Base-by-base conservation (phyloP, 2,329 filamentous ascomycete species). In the Aspergillus tubingensis region DNA sequence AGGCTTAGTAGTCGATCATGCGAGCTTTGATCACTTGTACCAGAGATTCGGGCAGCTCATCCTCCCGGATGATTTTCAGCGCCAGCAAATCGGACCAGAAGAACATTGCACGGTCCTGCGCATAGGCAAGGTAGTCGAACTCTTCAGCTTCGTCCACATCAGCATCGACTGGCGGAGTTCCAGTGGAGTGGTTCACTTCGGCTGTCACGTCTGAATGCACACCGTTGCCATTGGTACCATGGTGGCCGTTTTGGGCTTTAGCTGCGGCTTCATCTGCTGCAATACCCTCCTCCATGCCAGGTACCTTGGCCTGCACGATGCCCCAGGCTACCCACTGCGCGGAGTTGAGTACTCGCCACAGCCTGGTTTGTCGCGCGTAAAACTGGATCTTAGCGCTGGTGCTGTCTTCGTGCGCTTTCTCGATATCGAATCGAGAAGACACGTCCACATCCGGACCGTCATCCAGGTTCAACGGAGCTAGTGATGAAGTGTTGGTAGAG, bases 291-390 rank as follows among this genome's bases (percentile, higher is more conserved):
- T 89, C 86, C 73, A 94, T 81, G 0, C 88, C 91, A 0, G 91
- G 88, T 1, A 96, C 83, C 73, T 95, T 93, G 52, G 95, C 94
- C 78, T 99, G 95, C 55, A 99, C 90, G 63, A 98, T 91, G 21
- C 95, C 95, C 95, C 95, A 99, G 1, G 92, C 91, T 21, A 96
- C 86, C 95, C 95, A 99, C 77, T 91, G 87, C 2, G 91, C 92
- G 38, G 89, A 92, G 77, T 95, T 96, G 41, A 92, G 91, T 0
- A 91, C 82, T 2, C 95, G 87, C 95, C 95, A 99, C 50, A 96
- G 81, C 13, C 88, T 83, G 3, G 91, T 88, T 77, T 98, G 92
- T 43, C 88, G 85, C 70, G 95, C 80, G 30, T 98, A 81, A 54
- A 86, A 84, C 53, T 86, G 81, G 5, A 96, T 83, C 68, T 90